Conservation (phyloP, 2,329 filamentous ascomycete genomes). For the Xylaria sp. region DNA sequence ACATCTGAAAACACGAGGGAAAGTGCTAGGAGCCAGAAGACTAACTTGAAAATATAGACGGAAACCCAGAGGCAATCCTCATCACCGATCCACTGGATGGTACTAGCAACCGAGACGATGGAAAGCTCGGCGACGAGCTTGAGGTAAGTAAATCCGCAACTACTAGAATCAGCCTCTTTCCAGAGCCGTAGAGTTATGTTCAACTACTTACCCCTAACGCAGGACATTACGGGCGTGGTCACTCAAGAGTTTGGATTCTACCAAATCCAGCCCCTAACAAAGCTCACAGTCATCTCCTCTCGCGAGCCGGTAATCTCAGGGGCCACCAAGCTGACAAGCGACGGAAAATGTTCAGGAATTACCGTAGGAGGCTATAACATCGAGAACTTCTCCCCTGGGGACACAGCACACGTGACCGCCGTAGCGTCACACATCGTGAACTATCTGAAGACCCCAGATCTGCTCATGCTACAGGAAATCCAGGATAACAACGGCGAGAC, state of each 20-base stretch:
- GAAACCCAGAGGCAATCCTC: slow-evolving; percentile 75
- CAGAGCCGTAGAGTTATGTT: neutral
- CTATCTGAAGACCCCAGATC: slow-evolving; percentile 70
- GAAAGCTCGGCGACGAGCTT: slow-evolving; percentile 72
- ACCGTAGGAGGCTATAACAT: slow-evolving; percentile 77
- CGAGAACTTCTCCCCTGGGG: slow-evolving; percentile 70
- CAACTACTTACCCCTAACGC: slow-evolving; percentile 5
- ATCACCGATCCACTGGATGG: slow-evolving; percentile 75
- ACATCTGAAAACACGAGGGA: neutral
- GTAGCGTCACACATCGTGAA: slow-evolving; percentile 74
- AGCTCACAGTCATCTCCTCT: slow-evolving; percentile 59
- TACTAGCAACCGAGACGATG: slow-evolving; percentile 66
- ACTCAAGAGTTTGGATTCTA: slow-evolving; percentile 76
- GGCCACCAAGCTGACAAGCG: slow-evolving; percentile 64
- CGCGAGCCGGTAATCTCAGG: slow-evolving; percentile 59
- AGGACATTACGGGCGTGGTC: slow-evolving; percentile 72
- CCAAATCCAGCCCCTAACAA: slow-evolving; percentile 72
- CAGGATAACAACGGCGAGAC: slow-evolving; percentile 73
- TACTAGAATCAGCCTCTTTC: neutral
- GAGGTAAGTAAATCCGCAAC: slow-evolving; percentile 54
- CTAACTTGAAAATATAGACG: slow-evolving; percentile 56
- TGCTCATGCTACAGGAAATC: slow-evolving; percentile 77
- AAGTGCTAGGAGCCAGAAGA: neutral
- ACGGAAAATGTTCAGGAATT: slow-evolving; percentile 67
- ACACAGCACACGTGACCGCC: slow-evolving; percentile 63